Conservation (phyloP, 2,329 filamentous ascomycete genomes). For the Bimuria novae-zelandiae region DNA sequence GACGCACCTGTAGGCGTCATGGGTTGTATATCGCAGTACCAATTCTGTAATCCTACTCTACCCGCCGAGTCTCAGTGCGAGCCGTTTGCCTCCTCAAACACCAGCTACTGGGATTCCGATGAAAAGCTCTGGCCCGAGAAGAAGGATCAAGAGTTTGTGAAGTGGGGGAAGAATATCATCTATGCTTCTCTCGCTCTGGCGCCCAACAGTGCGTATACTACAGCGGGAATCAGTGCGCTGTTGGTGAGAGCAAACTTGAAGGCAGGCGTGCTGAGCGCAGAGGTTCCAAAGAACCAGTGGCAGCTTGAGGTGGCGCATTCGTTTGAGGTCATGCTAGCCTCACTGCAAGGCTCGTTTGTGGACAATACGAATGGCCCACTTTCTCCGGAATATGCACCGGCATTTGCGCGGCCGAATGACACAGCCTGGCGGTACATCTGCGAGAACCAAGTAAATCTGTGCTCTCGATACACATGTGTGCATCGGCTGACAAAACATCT, state of each 20-base stretch:
- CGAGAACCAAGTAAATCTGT: slow-evolving; percentile 15
- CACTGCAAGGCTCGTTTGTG: slow-evolving; percentile 29
- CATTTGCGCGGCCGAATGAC: slow-evolving; percentile 8
- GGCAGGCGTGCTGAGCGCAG: not conserved
- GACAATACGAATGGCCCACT: slow-evolving; percentile 17
- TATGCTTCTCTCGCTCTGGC: not conserved
- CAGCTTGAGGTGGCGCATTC: slow-evolving; percentile 39
- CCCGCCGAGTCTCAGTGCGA: no score
- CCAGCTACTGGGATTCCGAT: not conserved
- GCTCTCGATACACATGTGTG: no score
- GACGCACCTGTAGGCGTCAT: slow-evolving; percentile 21
- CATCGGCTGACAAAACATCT: not conserved
- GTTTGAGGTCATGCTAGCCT: slow-evolving; percentile 34
- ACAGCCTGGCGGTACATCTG: slow-evolving; percentile 17
- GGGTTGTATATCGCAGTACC: slow-evolving; percentile 42
- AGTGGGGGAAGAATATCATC: not conserved
- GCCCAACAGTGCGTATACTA: not conserved
- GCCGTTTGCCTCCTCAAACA: not conserved
- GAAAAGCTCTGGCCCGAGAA: not conserved
- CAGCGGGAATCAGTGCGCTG: not conserved
- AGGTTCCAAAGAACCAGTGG: slow-evolving; percentile 42
- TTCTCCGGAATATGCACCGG: not conserved
- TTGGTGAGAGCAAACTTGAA: not conserved
- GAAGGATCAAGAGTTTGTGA: not conserved
- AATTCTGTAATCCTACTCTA: slow-evolving; percentile 37